Conservation (phyloP, 1,284 basidiomycete genomes). For the Malassezia pachydermatis region DNA sequence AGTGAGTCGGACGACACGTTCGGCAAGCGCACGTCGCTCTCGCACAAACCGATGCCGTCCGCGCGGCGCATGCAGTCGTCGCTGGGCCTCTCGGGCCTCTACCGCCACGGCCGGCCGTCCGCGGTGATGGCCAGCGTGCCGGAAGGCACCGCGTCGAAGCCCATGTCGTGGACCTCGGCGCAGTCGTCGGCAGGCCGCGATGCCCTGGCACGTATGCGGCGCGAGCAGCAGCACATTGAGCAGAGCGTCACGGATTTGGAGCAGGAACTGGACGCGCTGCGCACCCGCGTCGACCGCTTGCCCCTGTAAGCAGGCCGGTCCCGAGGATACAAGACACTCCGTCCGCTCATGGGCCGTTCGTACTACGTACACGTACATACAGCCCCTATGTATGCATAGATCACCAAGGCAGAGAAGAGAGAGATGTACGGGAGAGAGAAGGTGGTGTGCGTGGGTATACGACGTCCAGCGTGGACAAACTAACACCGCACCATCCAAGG, state of each 20-base stretch:
- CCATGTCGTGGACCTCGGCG: not conserved
- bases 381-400: no score
- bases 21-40: constrained; percentile 10
- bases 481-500: no score
- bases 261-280: constrained; percentile 8
- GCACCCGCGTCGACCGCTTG: constrained; percentile 7
- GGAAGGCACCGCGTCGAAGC: not conserved
- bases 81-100: constrained; percentile 12
- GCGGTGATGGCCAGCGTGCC: not conserved
- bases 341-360: no score
- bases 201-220: constrained; percentile 1
- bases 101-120: constrained; percentile 7
- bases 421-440: no score
- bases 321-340: no score
- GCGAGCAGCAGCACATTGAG: constrained; percentile 8
- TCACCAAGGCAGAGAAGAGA: no score
- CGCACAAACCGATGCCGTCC: not conserved
- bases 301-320: no score
- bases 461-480: no score
- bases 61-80: constrained; percentile 19
- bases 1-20: constrained; percentile 15
- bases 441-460: no score
- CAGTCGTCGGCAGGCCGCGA: not conserved
- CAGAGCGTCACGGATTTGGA: constrained; percentile 8
- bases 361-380: no score